Conservation (phyloP, 345 rosid genomes). For the Pugionium cornutum region DNA sequence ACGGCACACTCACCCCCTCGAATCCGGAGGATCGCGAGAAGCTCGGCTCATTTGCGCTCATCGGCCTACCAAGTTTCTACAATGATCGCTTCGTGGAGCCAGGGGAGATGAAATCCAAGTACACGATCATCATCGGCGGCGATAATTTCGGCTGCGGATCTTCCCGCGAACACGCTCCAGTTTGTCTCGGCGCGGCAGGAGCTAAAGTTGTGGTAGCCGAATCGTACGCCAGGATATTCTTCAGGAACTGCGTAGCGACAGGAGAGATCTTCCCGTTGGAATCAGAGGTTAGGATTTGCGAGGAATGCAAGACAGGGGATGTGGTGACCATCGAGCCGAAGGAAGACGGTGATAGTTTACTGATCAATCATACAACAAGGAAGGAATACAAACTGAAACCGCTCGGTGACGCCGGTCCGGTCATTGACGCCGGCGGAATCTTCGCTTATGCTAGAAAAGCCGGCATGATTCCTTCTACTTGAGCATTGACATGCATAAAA, state of each 20-base stretch:
- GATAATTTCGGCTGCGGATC: slow-evolving; percentile 95
- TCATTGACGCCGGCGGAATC: slow-evolving; percentile 80
- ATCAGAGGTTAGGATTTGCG: slow-evolving; percentile 73
- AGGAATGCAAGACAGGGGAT: slow-evolving; percentile 87
- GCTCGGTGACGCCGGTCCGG: slow-evolving; percentile 90
- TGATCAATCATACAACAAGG: slow-evolving; percentile 84
- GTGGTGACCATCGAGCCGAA: slow-evolving; percentile 65
- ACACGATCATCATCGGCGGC: slow-evolving; percentile 70
- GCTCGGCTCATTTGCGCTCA: slow-evolving; percentile 84
- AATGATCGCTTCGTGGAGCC: slow-evolving; percentile 63
- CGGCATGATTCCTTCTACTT: slow-evolving; percentile 71
- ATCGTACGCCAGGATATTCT: slow-evolving; percentile 85
- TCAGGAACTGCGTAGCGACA: slow-evolving; percentile 83
- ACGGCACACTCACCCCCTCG: slow-evolving; percentile 82
- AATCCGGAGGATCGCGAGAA: slow-evolving; percentile 80
- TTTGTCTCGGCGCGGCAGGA: slow-evolving; percentile 90
- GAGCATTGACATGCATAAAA: too few relatives aligned
- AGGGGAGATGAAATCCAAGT: slow-evolving; percentile 57
- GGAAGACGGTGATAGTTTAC: slow-evolving; percentile 50
- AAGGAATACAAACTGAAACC: slow-evolving; percentile 79
- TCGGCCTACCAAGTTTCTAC: slow-evolving; percentile 75
- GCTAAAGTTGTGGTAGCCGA: slow-evolving; percentile 77
- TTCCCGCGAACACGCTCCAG: slow-evolving; percentile 97
- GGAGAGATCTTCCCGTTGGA: slow-evolving; percentile 87
- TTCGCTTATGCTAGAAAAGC: slow-evolving; percentile 82